Evolutionary conservation across 768 basidiomycete genomes (phyloP), one percentile per base, ranked within the genome.

Genomic region (Mycena haematopus): DNA sequence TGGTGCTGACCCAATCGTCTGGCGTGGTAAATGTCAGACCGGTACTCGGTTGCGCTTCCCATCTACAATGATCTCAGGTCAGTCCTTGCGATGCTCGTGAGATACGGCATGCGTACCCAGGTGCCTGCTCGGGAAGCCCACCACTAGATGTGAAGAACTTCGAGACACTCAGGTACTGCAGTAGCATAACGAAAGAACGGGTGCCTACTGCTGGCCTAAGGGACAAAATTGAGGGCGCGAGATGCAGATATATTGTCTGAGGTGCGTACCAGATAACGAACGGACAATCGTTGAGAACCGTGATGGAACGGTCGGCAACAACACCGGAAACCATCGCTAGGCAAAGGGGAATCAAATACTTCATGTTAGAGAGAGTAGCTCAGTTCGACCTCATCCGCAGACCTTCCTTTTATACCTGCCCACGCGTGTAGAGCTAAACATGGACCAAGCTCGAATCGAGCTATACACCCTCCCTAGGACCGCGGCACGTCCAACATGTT

Each of bases 131-230:
- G 36, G 57, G 57, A 49, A 42, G 57, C n/a, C 36, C 49, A 21
- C 49, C 49, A 33, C 49, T 58, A 25, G 57, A 29, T 0, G 57
- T 58, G 36, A 58, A 58, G 47, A 58, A 58, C 57, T 58, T n/a
- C 5, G 21, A 25, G 31, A 50, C 31, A 22, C 50, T 52, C 49
- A 50, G 27, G 27, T 35, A 38, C 8, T 19, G 42, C 27, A 45
- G 33, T 11, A 49, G 46, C 33, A 36, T 42, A 15, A 35, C 36
- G n/a, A 17, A 52, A 51, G 2, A 52, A n/a, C n/a, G n/a, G n/a
- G 47, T 40, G 42, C 57, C 29, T 21, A 58, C 57, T 49, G 57
- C 57, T 44, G 57, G 57, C 57, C 57, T 58, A 31, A 31, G 46
- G 46, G 17, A 57, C 33, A 13, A 38, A 38, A 17, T 31, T 50